A percentile compares a stretch with the other conserved stretches of the same genome.
Evolutionary conservation across 768 basidiomycete species (phyloP).

Genomic region (Rhizopogon vinicolor): DNA sequence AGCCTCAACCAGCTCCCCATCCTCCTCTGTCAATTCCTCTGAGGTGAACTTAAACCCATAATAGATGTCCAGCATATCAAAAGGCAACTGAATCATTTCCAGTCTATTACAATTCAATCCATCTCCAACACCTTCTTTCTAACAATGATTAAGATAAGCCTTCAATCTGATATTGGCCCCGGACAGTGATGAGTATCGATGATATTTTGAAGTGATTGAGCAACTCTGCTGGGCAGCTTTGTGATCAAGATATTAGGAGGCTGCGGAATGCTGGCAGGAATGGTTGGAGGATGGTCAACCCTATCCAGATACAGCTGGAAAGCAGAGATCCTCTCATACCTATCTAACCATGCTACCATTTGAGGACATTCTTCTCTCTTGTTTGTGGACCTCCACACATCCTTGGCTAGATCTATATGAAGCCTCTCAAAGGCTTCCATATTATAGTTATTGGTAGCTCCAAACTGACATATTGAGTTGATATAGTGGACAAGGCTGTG

Average conservation of each 20-base stretch:
- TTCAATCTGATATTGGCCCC: background rate
- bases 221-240: background rate
- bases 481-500: constrained; percentile 8
- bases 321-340: background rate
- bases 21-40: background rate
- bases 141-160: background rate
- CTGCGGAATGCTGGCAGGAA: no score
- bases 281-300: background rate
- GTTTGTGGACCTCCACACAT: constrained; percentile 31
- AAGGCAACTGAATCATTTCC: background rate
- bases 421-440: constrained; percentile 21
- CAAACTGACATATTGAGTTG: constrained; percentile 14
- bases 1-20: background rate
- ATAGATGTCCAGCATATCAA: background rate
- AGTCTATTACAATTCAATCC: background rate
- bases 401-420: constrained; percentile 38
- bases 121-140: background rate
- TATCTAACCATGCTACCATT: constrained; percentile 22
- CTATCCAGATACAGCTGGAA: background rate
- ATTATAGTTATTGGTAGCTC: constrained; percentile 35
- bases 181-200: background rate
- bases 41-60: background rate
- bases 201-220: background rate
- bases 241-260: background rate
- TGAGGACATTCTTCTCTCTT: constrained; percentile 28